Evolutionary conservation across 2,329 filamentous ascomycete genomes (phyloP), one percentile per base, ranked within the genome.

Genomic region (Stagonosporopsis vannaccii): DNA sequence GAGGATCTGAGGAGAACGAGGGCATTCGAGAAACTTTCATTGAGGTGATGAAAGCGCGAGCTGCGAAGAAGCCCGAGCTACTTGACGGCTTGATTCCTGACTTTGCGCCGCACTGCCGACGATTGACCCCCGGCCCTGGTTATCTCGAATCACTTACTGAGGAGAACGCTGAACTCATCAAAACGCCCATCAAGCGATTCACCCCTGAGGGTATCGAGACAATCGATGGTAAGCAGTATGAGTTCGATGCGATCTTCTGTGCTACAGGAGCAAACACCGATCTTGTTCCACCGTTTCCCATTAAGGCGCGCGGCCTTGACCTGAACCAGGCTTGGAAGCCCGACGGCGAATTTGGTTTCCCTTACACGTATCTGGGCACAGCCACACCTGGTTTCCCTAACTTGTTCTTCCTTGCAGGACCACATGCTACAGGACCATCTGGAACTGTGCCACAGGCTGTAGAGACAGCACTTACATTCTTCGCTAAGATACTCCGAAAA

Each of bases 401-500:
- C 60, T 75, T 90, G 0, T 78, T 89, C 25, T 88, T 87, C 67
- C 67, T 90, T 6, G 82, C 84, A 25, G 88, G 88, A 0, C 70
- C 71, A 6, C 70, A 71, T 52, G 64, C 64, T 3, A 71, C 71
- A n/a, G 70, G 70, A 1, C 69, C 72, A 28, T 85, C 84, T 1
- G 89, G 88, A 1, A 90, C 87, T 0, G 84, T 90, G 0, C 88
- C 88, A 1, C 85, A 90, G 65, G 83, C 81, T 56, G 81, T 88
- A 22, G 90, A 92, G 71, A 87, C 83, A 6, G 85, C 89, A 60
- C 72, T 89, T 1, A 83, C 85, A 0, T 89, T 88, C 70, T 82
- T 85, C 52, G 86, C 88, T 15, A 87, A 88, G 63, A 76, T 90
- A 1, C 77, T 92, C 0, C 85, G 89, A 42, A 92, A 92, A 65